phyloP scores from a whole-genome alignment of 2,329 filamentous ascomycete species.

The Cordyceps cicadae region DNA sequence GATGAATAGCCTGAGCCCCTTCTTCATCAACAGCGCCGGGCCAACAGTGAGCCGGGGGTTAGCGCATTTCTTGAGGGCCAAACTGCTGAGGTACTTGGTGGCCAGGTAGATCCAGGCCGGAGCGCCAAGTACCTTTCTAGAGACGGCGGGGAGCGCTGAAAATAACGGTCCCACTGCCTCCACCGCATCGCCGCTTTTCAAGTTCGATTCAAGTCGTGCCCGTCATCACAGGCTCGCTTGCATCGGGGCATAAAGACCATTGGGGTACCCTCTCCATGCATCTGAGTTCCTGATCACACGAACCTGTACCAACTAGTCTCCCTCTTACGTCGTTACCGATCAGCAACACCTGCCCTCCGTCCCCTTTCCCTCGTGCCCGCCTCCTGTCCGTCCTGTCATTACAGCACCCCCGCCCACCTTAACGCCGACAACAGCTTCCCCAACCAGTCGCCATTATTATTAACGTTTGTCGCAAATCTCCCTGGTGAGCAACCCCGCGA shows the following conservation, averaged over 20 bases:
- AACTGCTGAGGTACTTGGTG: not conserved
- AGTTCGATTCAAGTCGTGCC: not conserved
- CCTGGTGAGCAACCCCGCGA: conserved; percentile 5
- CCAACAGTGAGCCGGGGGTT: not conserved
- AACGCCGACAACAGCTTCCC: not conserved
- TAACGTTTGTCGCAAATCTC: not conserved
- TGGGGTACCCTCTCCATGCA: not conserved
- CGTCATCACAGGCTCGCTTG: conserved; percentile 2
- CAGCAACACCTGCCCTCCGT: not conserved
- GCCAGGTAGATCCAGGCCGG: no score
- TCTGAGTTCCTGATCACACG: not conserved
- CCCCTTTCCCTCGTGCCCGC: not conserved
- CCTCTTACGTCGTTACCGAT: no score
- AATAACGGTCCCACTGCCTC: no score
- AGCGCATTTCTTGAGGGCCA: not conserved
- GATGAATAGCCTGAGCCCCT: not conserved
- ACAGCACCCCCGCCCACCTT: conserved; percentile 1
- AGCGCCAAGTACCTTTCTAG: no score
- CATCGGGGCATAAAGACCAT: conserved; percentile 2
- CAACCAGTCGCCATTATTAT: no score
- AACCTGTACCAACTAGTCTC: not conserved
- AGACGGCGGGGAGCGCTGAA: no score
- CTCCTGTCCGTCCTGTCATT: not conserved
- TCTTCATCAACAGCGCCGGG: not conserved
- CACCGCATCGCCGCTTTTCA: not conserved